Conservation (phyloP, 768 basidiomycete genomes). For the Suillus occidentalis region DNA sequence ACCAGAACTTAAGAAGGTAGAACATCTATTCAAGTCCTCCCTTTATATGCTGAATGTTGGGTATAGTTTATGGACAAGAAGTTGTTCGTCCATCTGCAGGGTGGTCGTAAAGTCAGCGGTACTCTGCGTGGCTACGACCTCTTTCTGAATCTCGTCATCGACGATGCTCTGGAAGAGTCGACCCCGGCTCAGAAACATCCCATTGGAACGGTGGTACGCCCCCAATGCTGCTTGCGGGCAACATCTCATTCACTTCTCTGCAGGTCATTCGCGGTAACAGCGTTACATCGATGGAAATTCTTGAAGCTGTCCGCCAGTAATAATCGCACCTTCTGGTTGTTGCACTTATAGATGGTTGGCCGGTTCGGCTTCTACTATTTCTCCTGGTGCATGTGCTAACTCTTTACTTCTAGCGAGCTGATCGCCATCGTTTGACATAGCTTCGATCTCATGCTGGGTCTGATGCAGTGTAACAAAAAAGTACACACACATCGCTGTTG, state of each 20-base stretch:
- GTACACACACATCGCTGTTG: conserved; percentile 1
- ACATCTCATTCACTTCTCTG: neutral
- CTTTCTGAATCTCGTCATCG: conserved; percentile 96
- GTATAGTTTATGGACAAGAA: conserved; percentile 98
- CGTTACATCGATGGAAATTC: conserved; percentile 91
- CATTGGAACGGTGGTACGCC: conserved; percentile 87
- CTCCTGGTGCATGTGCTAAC: neutral
- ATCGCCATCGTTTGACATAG: neutral
- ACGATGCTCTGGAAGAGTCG: conserved; percentile 91
- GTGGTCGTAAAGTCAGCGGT: conserved; percentile 94
- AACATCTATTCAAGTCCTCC: conserved; percentile 6
- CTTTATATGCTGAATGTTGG: neutral
- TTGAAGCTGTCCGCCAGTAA: conserved; percentile 57
- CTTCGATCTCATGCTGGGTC: neutral
- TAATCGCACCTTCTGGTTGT: neutral
- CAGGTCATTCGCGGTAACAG: conserved; percentile 97
- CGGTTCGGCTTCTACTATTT: neutral
- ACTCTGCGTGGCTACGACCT: conserved; percentile 96
- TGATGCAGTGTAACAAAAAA: neutral
- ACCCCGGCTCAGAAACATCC: conserved; percentile 87
- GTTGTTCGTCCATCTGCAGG: conserved; percentile 90
- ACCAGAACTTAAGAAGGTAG: conserved; percentile 99
- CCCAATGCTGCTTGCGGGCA: neutral
- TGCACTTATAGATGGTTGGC: conserved; percentile 12
- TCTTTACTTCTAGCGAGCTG: neutral